phyloP scores from a whole-genome alignment of 805 yeast genomes.

The Candida nanaspora region DNA sequence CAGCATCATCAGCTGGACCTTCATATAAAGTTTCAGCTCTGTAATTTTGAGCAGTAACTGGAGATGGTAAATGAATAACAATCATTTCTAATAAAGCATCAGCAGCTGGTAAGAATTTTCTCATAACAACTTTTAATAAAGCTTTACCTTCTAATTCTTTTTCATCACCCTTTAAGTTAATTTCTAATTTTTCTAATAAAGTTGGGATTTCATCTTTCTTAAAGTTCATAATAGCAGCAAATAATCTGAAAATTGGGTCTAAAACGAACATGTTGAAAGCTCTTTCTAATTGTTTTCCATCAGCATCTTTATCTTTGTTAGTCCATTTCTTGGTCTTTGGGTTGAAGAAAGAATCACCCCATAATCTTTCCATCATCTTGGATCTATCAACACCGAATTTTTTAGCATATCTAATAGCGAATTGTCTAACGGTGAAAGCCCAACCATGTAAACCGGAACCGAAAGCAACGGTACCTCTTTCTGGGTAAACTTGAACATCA shows the following conservation, averaged over 20 bases:
- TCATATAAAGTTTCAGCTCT: slow-evolving; percentile 99
- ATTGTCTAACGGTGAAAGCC: slow-evolving; percentile 99
- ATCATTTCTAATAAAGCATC: slow-evolving; percentile 99
- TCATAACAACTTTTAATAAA: slow-evolving; percentile 95
- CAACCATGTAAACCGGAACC: slow-evolving; percentile 99
- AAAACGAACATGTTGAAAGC: slow-evolving; percentile 99
- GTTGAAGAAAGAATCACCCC: slow-evolving; percentile 99
- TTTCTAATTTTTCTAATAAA: slow-evolving; percentile 90
- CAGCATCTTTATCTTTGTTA: slow-evolving; percentile 91
- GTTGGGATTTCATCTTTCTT: slow-evolving; percentile 94
- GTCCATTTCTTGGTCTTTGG: slow-evolving; percentile 99
- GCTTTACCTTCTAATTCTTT: slow-evolving; percentile 99
- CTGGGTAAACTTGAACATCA: slow-evolving; percentile 98
- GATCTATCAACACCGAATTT: slow-evolving; percentile 97
- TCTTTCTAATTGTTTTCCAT: slow-evolving; percentile 94
- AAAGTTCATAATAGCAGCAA: slow-evolving; percentile 97
- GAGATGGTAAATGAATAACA: slow-evolving; percentile 97
- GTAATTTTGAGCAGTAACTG: slow-evolving; percentile 98
- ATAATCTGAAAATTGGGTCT: slow-evolving; percentile 98
- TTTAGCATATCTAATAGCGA: slow-evolving; percentile 96
- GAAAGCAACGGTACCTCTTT: slow-evolving; percentile 97
- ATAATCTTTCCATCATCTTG: slow-evolving; percentile 98
- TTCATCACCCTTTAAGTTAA: slow-evolving; percentile 90
- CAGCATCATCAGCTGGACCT: slow-evolving; percentile 94
- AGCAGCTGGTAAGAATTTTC: slow-evolving; percentile 99